Evolutionary conservation across 78 protist species (phyloP), one percentile per base, ranked within the genome.

Genomic region (Guillardia theta): DNA sequence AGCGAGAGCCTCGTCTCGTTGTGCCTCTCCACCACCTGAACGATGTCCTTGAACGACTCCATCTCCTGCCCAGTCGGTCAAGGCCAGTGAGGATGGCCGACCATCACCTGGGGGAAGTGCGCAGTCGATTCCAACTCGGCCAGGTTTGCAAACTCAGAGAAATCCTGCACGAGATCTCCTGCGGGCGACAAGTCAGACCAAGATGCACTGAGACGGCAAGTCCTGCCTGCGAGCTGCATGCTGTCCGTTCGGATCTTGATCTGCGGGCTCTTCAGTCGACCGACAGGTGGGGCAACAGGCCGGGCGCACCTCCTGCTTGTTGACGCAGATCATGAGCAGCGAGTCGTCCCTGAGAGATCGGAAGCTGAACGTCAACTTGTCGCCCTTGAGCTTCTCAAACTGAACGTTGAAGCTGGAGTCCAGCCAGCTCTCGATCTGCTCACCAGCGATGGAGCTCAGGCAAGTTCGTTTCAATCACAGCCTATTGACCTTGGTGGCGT

Each of bases 1-100:
- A 78, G 90, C 50, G 90, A 18, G 37, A 78, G 90, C 37, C 90
- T 45, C 33, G 90, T 24, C 30, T 45, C 90, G 90, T 78, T 78
- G 90, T 78, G 39, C 90, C 3, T 4, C 37, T 78, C 90, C 48
- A 78, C 90, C 50, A 44, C 15, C 33, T 12, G 19, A 46, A 78
- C 50, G 53, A 78, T 48, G 53, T 78, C 36, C 6, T 6, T 8
- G 27, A 3, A 30, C 58, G 30, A 15, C 58, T 15, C 58, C 58
- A 15, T 50, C 30, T 50, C 58, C 58, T 15, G 58, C 58, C 30
- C 58, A 50, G 58, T 10, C 58, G 15, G 58, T 10, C 58, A 50
- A 15, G 58, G 58, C 30, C 6, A 64, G 78, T 33, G 12, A 64
- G 78, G 78, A 64, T 30, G 15, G 41, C 43, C 15, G 12, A 64